These are phyloP conservation scores for Tetrahymena elliotti DNA, from an alignment of 73 alveolate species.

Conservation along the genomic window DNA sequence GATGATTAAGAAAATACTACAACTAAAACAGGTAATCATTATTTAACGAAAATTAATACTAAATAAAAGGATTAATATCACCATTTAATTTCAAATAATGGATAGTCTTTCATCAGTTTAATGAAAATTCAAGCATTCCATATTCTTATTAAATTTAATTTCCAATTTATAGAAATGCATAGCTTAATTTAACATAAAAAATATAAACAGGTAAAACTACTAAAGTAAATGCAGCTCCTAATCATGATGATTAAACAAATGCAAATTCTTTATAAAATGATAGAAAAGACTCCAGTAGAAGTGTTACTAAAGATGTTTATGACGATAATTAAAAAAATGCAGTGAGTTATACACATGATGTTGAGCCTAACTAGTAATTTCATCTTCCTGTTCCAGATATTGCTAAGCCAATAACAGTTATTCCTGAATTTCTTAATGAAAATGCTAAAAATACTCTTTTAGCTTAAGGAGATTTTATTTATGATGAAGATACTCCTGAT, in stretches of 20 bases:
- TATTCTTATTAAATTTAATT: no score
- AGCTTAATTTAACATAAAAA: background rate
- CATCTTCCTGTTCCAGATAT: background rate
- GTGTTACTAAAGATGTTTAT: background rate
- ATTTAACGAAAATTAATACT: background rate
- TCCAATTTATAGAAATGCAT: background rate
- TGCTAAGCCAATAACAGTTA: background rate
- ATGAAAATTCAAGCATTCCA: no score
- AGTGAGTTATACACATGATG: background rate
- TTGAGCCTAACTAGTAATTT: background rate
- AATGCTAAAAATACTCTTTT: background rate
- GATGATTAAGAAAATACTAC: background rate
- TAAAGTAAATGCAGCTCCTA: background rate
- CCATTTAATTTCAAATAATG: no score
- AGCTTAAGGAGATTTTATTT: background rate
- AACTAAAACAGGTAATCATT: background rate
- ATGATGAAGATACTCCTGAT: conserved; percentile 32
- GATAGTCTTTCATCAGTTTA: no score
- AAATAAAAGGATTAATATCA: background rate
- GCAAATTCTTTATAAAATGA: background rate
- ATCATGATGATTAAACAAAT: background rate
- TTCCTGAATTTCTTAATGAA: background rate
- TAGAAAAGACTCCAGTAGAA: background rate
- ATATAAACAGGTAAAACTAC: background rate
- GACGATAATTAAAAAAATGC: background rate